These are phyloP conservation scores for Wickerhamiella occidentalis DNA, from an alignment of 805 yeast genomes.

Conservation along the genomic window DNA sequence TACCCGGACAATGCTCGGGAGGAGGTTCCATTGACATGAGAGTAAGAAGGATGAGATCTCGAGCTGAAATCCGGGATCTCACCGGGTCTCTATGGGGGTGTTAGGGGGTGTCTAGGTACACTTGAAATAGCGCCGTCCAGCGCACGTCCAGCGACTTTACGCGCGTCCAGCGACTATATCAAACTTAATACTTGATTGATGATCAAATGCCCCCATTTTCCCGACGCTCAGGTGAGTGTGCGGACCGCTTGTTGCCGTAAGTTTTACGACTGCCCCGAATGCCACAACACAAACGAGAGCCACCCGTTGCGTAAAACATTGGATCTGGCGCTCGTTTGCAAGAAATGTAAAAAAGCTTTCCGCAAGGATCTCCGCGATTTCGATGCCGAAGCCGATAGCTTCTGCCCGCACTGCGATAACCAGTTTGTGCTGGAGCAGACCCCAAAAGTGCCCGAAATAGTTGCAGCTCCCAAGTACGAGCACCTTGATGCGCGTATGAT, in stretches of 20 bases:
- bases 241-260: conserved; percentile 25
- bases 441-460: conserved; percentile 11
- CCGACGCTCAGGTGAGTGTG: conserved; percentile 28
- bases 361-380: conserved; percentile 27
- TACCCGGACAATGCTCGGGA: conserved; percentile 98
- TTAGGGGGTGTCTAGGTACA: background rate
- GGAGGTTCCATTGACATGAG: conserved; percentile 36
- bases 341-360: conserved; percentile 27
- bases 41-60: too few species aligned
- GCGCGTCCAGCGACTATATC: too few species aligned
- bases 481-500: conserved; percentile 23
- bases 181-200: too few species aligned
- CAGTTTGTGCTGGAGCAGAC: conserved; percentile 23
- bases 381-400: conserved; percentile 27
- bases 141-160: too few species aligned
- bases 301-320: conserved; percentile 25
- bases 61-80: too few species aligned
- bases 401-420: conserved; percentile 28
- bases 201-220: conserved; percentile 25
- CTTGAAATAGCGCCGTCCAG: too few species aligned
- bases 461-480: conserved; percentile 14
- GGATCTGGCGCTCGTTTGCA: conserved; percentile 26
- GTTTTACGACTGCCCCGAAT: conserved; percentile 28
- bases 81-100: too few species aligned
- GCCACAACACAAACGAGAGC: conserved; percentile 25